A percentile compares a stretch with the other conserved stretches of the same genome.
phyloP scores from a whole-genome alignment of 306 rosid genomes.

The Fragaria iinumae region DNA sequence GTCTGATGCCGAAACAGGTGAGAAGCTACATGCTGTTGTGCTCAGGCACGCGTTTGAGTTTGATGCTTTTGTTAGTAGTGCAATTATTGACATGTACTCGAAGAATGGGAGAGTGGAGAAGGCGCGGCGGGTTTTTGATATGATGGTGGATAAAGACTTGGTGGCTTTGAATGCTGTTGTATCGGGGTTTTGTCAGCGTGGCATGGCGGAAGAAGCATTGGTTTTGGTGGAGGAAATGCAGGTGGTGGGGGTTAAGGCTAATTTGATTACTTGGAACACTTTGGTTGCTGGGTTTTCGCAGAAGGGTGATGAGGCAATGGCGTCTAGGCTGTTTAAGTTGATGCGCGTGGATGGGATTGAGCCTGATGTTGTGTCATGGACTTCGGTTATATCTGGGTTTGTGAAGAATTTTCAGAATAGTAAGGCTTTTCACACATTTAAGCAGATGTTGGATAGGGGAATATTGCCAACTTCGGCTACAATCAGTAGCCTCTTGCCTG shows the following conservation, averaged over 20 bases:
- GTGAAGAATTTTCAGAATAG: constrained; percentile 65
- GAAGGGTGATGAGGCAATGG: constrained; percentile 57
- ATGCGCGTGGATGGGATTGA: constrained; percentile 52
- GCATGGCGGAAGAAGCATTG: constrained; percentile 54
- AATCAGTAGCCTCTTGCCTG: constrained; percentile 71
- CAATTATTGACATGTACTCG: constrained; percentile 72
- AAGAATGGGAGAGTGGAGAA: constrained; percentile 51
- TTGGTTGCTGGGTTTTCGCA: constrained; percentile 76
- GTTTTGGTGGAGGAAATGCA: constrained; percentile 53
- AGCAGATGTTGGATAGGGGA: constrained; percentile 52
- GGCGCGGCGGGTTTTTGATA: constrained; percentile 57
- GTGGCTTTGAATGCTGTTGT: constrained; percentile 81
- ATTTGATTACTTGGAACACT: constrained; percentile 78
- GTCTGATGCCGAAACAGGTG: constrained; percentile 41
- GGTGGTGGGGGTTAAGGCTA: constrained; percentile 43
- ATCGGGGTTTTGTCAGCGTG: constrained; percentile 64
- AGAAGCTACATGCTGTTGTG: constrained; percentile 51
- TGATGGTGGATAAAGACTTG: constrained; percentile 59
- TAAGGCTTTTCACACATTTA: constrained; percentile 62
- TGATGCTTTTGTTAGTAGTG: constrained; percentile 59
- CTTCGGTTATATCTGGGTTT: constrained; percentile 77
- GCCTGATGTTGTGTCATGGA: constrained; percentile 87
- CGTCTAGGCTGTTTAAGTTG: constrained; percentile 42
- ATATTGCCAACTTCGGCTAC: constrained; percentile 76
- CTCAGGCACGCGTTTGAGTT: constrained; percentile 53